These are phyloP conservation scores for Aspergillus neoniger DNA, from an alignment of 2,329 filamentous ascomycete genomes.

Conservation along the genomic window DNA sequence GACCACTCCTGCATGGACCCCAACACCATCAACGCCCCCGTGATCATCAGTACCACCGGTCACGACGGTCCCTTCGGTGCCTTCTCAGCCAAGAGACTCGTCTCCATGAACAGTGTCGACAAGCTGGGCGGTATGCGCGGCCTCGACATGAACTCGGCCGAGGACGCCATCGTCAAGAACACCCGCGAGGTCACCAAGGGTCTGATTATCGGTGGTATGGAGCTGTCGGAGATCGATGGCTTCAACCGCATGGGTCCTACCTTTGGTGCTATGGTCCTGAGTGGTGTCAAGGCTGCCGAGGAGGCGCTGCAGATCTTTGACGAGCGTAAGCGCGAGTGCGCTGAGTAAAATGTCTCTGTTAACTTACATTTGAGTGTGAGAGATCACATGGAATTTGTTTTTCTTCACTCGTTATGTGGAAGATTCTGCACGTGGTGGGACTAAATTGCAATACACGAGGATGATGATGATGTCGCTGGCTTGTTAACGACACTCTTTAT, in stretches of 20 bases:
- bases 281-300: constrained; percentile 87
- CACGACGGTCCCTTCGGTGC: constrained; percentile 91
- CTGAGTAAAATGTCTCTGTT: constrained; percentile 37
- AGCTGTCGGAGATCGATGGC: constrained; percentile 85
- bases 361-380: too few relatives aligned
- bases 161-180: constrained; percentile 91
- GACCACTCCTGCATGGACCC: constrained; percentile 96
- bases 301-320: constrained; percentile 79
- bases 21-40: constrained; percentile 90
- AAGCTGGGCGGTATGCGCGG: constrained; percentile 90
- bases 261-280: constrained; percentile 85
- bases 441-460: background rate
- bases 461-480: background rate
- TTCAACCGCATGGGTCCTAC: constrained; percentile 90
- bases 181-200: constrained; percentile 86
- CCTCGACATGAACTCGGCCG: constrained; percentile 86
- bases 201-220: constrained; percentile 92
- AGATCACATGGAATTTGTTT: too few relatives aligned
- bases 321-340: constrained; percentile 73
- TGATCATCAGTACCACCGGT: constrained; percentile 86
- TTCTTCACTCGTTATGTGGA: background rate
- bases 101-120: constrained; percentile 81
- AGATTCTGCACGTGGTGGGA: background rate
- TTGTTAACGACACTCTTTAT: background rate
- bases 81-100: constrained; percentile 87